phyloP scores from a whole-genome alignment of 768 basidiomycete genomes.

The Naganishia onofrii region DNA sequence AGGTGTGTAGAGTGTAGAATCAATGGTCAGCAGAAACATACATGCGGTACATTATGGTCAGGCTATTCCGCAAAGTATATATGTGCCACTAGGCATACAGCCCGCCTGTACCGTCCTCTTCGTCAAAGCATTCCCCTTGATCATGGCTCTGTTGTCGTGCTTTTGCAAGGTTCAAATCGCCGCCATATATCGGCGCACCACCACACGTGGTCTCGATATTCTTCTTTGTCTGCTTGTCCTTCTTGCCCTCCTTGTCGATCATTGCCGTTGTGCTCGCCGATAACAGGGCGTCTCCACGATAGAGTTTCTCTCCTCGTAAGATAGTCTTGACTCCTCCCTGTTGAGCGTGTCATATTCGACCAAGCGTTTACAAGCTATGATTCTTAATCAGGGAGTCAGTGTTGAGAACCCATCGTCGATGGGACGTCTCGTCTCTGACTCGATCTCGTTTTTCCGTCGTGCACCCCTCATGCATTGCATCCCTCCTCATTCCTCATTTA shows the following conservation, averaged over 20 bases:
- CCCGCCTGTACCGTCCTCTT: background rate
- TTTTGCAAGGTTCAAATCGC: slow-evolving; percentile 16
- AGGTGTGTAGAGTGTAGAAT: no score
- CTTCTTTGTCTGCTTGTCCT: slow-evolving; percentile 23
- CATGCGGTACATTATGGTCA: no score
- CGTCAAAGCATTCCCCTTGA: background rate
- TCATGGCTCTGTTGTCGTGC: slow-evolving; percentile 20
- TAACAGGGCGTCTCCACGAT: slow-evolving; percentile 26
- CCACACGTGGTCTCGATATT: slow-evolving; percentile 14
- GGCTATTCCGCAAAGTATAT: no score
- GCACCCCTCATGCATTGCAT: no score
- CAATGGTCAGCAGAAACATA: background rate
- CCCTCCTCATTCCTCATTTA: background rate
- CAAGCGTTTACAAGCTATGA: slow-evolving; percentile 79
- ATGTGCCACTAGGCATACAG: no score
- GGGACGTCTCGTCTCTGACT: no score
- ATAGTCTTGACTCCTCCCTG: slow-evolving; percentile 76
- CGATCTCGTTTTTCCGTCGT: no score
- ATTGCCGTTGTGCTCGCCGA: background rate
- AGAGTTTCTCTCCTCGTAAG: slow-evolving; percentile 68
- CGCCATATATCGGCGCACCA: slow-evolving; percentile 19
- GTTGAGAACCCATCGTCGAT: no score
- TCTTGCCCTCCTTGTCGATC: slow-evolving; percentile 10
- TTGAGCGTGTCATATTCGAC: slow-evolving; percentile 94
- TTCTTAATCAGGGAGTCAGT: background rate